Evolutionary conservation across 768 basidiomycete species (phyloP), one percentile per base, ranked within the genome.

Genomic region (Pisolithus orientalis): DNA sequence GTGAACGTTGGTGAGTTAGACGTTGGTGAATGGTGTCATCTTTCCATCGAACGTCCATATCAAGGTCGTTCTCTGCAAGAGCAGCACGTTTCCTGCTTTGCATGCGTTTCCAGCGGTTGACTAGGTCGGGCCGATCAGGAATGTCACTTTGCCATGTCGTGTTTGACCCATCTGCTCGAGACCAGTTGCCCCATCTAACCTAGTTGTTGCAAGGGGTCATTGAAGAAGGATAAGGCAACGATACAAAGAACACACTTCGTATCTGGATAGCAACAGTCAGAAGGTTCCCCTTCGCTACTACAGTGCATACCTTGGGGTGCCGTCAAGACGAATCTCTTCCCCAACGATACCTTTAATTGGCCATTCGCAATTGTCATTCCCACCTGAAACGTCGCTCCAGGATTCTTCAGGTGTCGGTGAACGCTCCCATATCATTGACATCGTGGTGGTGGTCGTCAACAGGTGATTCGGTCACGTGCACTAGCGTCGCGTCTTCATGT

Each of bases 181-280:
- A 61, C 82, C 82, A 84, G 38, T 68, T 65, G 17, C 63, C 69
- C 82, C 82, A 83, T 54, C 70, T 65, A 4, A 80, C 76, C 80
- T 83, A 53, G 44, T 21, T 28, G 29, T 49, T n/a, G 14, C 34
- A 14, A 13, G 14, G 0, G 10, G 28, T 46, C 32, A 28, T 45
- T 42, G 27, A 42, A n/a, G 44, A 29, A 25, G 17, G 46, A 53
- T 14, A 53, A 43, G 24, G n/a, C 17, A 16, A 25, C 7, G 28
- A 16, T 28, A 28, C 31, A 44, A 34, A 37, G 7, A 27, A 53
- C 66, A 46, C 56, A 70, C 66, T 61, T 68, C 66, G 28, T 68
- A 68, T 59, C 66, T 68, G 51, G 37, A 43, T 29, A 56, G 13
- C n/a, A 29, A 11, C 3, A 52, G n/a, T n/a, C n/a, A 29, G 28